Evolutionary conservation across 2,329 filamentous ascomycete species (phyloP).

Genomic region (Dactylellina haptotyla): DNA sequence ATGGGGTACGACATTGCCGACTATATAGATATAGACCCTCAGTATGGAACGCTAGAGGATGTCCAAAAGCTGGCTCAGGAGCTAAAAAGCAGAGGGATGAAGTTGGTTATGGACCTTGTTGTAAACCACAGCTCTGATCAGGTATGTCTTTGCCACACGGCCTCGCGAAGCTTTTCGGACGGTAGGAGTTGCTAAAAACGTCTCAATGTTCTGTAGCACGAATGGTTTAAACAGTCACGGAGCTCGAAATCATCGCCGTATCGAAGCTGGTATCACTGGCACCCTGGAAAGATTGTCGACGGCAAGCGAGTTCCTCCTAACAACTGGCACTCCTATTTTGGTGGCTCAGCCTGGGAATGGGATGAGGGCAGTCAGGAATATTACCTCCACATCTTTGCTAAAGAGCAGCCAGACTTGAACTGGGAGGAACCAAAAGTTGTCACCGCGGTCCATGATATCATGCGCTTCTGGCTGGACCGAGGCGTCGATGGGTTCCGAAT

Average conservation of each 20-base stretch:
- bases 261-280: constrained; percentile 70
- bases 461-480: constrained; percentile 81
- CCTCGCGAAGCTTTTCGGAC: neutral
- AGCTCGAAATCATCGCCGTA: constrained; percentile 66
- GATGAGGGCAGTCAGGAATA: constrained; percentile 66
- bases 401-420: constrained; percentile 84
- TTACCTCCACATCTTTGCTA: constrained; percentile 74
- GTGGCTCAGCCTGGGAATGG: constrained; percentile 66
- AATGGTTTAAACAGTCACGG: constrained; percentile 70
- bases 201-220: constrained; percentile 61
- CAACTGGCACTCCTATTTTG: constrained; percentile 64
- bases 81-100: constrained; percentile 73
- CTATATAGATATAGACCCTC: constrained; percentile 72
- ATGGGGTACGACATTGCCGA: constrained; percentile 77
- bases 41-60: constrained; percentile 74
- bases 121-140: constrained; percentile 80
- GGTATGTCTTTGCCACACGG: constrained; percentile 33
- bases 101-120: constrained; percentile 78
- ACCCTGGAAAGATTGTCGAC: constrained; percentile 61
- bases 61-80: constrained; percentile 71
- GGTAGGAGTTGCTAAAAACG: neutral
- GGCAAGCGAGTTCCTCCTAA: constrained; percentile 63
- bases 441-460: constrained; percentile 75
- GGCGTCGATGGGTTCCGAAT: constrained; percentile 80
- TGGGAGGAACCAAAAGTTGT: constrained; percentile 78